These are phyloP conservation scores for Sarocladiaceae sp. DNA, from an alignment of 2,329 filamentous ascomycete genomes.

Conservation along the genomic window DNA sequence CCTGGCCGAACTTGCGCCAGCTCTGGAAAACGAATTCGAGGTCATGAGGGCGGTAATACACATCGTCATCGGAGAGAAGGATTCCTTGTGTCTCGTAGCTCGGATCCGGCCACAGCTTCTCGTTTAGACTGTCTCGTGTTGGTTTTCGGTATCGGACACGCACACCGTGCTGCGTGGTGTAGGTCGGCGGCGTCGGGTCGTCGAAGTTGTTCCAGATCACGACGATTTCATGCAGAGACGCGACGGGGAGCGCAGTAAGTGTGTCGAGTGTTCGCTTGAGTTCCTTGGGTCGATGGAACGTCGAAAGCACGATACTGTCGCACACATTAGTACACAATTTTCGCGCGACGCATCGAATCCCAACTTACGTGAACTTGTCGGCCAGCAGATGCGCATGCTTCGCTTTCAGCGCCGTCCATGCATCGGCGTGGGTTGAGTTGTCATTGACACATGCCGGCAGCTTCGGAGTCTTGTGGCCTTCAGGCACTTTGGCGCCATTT, in stretches of 20 bases:
- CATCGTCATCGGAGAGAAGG: slow-evolving; percentile 22
- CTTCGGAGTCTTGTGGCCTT: background rate
- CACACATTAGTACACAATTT: background rate
- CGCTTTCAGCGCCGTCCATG: background rate
- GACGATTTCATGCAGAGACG: slow-evolving; percentile 23
- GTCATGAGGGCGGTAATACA: slow-evolving; percentile 20
- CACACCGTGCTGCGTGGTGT: slow-evolving; percentile 18
- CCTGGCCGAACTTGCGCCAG: slow-evolving; percentile 19
- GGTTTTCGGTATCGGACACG: slow-evolving; percentile 20
- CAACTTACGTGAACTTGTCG: slow-evolving; percentile 23
- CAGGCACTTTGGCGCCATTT: background rate
- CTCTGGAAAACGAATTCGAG: slow-evolving; percentile 22
- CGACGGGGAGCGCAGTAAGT: slow-evolving; percentile 17
- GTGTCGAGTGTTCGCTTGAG: slow-evolving; percentile 19
- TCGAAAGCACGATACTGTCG: slow-evolving; percentile 21
- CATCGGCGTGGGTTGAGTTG: background rate
- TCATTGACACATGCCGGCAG: background rate
- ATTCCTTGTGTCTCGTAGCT: slow-evolving; percentile 20
- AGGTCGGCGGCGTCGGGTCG: slow-evolving; percentile 17
- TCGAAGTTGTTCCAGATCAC: slow-evolving; percentile 24
- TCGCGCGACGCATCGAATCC: background rate
- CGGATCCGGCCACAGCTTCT: slow-evolving; percentile 20
- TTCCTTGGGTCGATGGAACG: slow-evolving; percentile 21
- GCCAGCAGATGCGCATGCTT: slow-evolving; percentile 36
- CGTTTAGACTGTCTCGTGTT: slow-evolving; percentile 20